phyloP scores from a whole-genome alignment of 2,329 filamentous ascomycete genomes.

The Dothistroma septosporum region DNA sequence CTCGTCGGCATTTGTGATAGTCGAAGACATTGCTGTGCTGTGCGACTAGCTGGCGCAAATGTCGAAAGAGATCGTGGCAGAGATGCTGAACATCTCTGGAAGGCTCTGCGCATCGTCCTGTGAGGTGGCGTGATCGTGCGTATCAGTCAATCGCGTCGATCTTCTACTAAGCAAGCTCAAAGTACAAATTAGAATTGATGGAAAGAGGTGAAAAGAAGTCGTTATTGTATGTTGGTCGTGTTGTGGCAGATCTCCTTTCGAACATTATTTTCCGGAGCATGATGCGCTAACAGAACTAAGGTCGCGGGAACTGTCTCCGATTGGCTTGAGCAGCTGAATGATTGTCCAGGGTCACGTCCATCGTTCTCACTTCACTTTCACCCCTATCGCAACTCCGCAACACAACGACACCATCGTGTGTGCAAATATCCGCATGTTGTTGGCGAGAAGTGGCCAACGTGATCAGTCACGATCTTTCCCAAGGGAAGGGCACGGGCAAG shows the following conservation, averaged over 20 bases:
- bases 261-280: neutral
- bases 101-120: conserved; percentile 29
- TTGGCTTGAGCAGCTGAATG: neutral
- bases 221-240: neutral
- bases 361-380: too few species aligned
- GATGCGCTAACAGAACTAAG: neutral
- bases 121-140: too few species aligned
- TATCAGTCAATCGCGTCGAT: neutral
- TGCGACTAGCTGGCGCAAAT: conserved; percentile 10
- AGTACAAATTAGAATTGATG: neutral
- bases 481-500: too few species aligned
- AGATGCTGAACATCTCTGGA: conserved; percentile 31
- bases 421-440: too few species aligned
- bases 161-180: neutral
- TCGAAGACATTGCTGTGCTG: conserved; percentile 16
- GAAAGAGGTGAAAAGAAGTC: neutral
- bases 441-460: too few species aligned
- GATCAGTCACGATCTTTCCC: too few species aligned
- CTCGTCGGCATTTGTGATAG: conserved; percentile 30
- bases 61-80: conserved; percentile 24
- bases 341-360: too few species aligned
- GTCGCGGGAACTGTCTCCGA: neutral
- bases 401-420: too few species aligned
- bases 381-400: too few species aligned
- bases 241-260: neutral